Base-by-base conservation (phyloP, 2,329 filamentous ascomycete genomes). In the Colletotrichum tropicicola region DNA sequence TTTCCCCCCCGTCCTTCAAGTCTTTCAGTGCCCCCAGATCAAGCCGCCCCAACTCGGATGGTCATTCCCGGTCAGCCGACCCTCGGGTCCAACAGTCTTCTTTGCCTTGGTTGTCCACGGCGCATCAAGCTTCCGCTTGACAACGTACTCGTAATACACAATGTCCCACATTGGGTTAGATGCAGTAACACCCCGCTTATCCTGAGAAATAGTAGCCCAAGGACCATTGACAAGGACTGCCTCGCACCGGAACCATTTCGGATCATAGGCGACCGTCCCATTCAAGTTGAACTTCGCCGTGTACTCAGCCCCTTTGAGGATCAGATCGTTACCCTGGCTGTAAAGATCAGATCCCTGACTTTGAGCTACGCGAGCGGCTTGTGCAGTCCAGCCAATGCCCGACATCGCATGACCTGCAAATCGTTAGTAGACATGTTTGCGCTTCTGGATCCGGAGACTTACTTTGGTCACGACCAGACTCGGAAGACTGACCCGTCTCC, bases 201-300 rank as follows among this genome's bases (percentile, higher is more conserved):
- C 68, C 6, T 72, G 68, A 0, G 76, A 75, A 12, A 73, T 71
- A 6, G 32, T 66, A 4, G 63, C 58, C 77, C 79, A 80, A 7
- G 78, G 78, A 0, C 77, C 78, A 56, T 76, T 74, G 4, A 80
- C 74, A 15, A 80, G 68, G 1, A 80, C 70, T 0, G 78, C 78
- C 59, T 80, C 79, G 52, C 79, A 80, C 1, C 78, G 72, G 37
- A 73, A 77, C 60, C 73, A 79, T 6, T 69, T 72, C 3, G 72
- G 74, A 45, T 80, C 74, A 41, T 77, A 80, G 0, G 68, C 49
- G 0, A 80, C 77, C 0, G 68, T 72, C 4, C 76, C 54, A 17
- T 74, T 74, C 1, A 81, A 68, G 25, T 79, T 80, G 59, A 75
- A 80, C 39, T 74, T 75, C n/a, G 78, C 78, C 1, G 73, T 66